Evolutionary conservation across 345 rosid species (phyloP).

Genomic region (Bruguiera sexangula): DNA sequence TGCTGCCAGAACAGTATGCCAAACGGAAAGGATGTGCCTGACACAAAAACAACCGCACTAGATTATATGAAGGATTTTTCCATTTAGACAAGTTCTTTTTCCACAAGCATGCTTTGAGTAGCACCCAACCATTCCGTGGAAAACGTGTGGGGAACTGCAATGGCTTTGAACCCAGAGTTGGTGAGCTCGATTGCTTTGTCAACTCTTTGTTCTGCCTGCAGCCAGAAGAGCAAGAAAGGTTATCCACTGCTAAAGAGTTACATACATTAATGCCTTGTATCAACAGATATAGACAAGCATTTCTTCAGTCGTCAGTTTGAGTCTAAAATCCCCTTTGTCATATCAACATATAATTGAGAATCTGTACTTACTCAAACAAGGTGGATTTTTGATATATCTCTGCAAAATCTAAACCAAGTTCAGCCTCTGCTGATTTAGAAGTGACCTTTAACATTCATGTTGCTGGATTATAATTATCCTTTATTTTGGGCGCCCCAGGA

Average conservation of each 20-base stretch:
- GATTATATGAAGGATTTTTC: constrained; percentile 78
- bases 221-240: not conserved
- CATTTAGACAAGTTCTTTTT: constrained; percentile 74
- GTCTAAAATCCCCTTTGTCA: too few relatives aligned
- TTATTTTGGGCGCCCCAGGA: constrained; percentile 55
- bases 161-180: constrained; percentile 45
- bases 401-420: constrained; percentile 60
- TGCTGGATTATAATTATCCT: constrained; percentile 65
- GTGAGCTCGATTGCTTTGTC: constrained; percentile 45
- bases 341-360: not conserved
- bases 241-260: too few relatives aligned
- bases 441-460: constrained; percentile 82
- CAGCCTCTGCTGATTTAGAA: constrained; percentile 53
- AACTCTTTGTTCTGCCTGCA: constrained; percentile 47
- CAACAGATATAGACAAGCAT: too few relatives aligned
- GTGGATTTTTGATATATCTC: constrained; percentile 45
- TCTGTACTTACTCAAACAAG: constrained; percentile 46
- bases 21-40: constrained; percentile 44
- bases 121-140: constrained; percentile 57
- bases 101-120: constrained; percentile 73
- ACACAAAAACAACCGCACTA: constrained; percentile 40
- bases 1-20: constrained; percentile 67
- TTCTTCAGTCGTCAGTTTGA: too few relatives aligned
- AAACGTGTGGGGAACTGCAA: constrained; percentile 51
- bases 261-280: too few relatives aligned